Evolutionary conservation across 2,329 filamentous ascomycete species (phyloP), one percentile per base, ranked within the genome.

Genomic region (Lecanicillium sp.): DNA sequence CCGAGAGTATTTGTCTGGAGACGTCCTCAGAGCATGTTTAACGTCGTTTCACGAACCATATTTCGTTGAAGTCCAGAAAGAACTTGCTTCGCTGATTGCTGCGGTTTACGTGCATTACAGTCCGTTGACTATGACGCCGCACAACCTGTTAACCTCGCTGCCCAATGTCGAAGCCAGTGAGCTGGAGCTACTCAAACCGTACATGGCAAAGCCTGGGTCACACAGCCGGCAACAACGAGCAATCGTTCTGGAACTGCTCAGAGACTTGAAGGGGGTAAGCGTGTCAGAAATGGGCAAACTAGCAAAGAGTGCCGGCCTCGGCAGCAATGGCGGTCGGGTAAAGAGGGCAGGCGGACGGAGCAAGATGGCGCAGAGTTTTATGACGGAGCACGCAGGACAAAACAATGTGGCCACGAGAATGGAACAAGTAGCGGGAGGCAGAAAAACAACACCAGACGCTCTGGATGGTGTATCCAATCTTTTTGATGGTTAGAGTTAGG

Each of bases 61-160:
- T 66, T 98, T 97, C 66, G 90, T 96, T 27, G 93, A 98, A 56
- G 80, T 94, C 53, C 93, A 98, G 60, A 91, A 90, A 62, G 90
- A 98, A 44, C 76, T 98, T 19, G 91, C 90, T 1, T 79, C 83
- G 19, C 74, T 97, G 30, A 95, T 98, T 52, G 90, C 90, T 0
- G 79, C 84, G 4, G 93, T 97, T 52, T 75, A 95, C 57, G 77
- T 85, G 8, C 78, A 86, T 52, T 95, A 95, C 62, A 79, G 81
- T 11, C 72, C 79, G 0, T 66, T 79, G 26, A 90, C 85, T 7
- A 60, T 73, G 6, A 93, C 86, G 1, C 88, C 90, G 0, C 75
- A 83, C 17, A 71, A 82, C 5, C 78, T 97, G 32, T 75, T 98
- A n/a, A 70, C 90, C 4, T 86, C 79, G 17, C 70, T 98, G 20